These are phyloP conservation scores for Fragaria ananassa DNA, from an alignment of 306 rosid species.

Conservation along the genomic window DNA sequence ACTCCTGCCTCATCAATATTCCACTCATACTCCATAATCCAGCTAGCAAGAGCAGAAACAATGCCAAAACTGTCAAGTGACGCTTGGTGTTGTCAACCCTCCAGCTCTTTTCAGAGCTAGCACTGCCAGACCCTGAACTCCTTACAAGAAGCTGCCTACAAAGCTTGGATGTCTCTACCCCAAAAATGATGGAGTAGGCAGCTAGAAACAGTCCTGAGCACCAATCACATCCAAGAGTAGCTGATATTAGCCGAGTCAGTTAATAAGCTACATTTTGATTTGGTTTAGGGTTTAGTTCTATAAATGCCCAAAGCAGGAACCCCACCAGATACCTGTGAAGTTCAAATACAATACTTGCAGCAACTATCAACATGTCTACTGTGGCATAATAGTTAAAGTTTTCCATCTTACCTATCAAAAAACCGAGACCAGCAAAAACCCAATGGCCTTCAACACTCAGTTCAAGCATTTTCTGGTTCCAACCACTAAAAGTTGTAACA, in stretches of 20 bases:
- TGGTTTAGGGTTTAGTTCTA: not conserved
- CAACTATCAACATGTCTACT: not conserved
- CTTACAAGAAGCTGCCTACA: constrained; percentile 45
- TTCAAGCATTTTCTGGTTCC: constrained; percentile 92
- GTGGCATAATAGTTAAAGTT: not conserved
- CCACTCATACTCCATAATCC: constrained; percentile 47
- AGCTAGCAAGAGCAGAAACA: constrained; percentile 39
- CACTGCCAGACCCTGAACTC: constrained; percentile 19
- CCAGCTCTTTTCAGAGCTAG: constrained; percentile 32
- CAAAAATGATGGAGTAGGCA: constrained; percentile 54
- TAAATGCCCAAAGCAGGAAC: constrained; percentile 12
- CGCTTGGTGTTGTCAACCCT: constrained; percentile 38
- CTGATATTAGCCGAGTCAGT: not conserved
- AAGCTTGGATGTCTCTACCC: constrained; percentile 77
- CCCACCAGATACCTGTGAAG: not conserved
- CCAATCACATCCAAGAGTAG: not conserved
- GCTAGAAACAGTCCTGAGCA: constrained; percentile 71
- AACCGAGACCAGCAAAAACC: constrained; percentile 61
- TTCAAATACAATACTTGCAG: not conserved
- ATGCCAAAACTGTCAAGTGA: constrained; percentile 34
- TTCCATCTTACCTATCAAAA: constrained; percentile 53
- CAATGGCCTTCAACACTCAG: constrained; percentile 62
- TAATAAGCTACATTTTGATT: not conserved
- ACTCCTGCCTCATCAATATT: constrained; percentile 34
- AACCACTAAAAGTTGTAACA: constrained; percentile 88